Base-by-base conservation (phyloP, 2,329 filamentous ascomycete species). In the Zasmidium cellare region DNA sequence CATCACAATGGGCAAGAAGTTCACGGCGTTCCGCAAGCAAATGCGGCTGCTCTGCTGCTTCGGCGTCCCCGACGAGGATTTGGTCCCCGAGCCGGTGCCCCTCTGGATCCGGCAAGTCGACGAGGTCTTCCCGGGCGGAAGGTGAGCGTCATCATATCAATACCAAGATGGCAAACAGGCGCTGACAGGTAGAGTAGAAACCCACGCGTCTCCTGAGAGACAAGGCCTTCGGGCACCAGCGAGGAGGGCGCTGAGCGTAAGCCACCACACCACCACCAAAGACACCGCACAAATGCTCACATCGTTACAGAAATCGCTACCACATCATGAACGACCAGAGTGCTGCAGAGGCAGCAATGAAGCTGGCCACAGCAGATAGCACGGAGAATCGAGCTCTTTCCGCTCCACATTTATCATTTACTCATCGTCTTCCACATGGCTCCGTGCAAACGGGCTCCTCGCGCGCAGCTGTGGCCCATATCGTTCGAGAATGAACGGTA, bases 401-500 rank as follows among this genome's bases (percentile, higher is more conserved):
- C n/a, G 16, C 35, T 16, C 35, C 5, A 18, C 35, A 41, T 41
- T 41, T 3, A 14, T 41, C 25, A 41, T 41, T n/a, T 41, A 41
- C 35, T 41, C 35, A n/a, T 41, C 35, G 16, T 41, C 35, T 9
- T 72, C 72, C 58, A 72, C 68, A 57, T 76, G 74, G 45, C 71
- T 67, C 46, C 65, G 68, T 9, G 75, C 74, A 70, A 74, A 77
- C 1, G 74, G 74, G 60, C 75, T 76, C 48, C 69, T 69, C 47
- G 66, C 67, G 28, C 75, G 67, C 46, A 77, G 56, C 9, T 67
- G 65, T 22, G 67, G 66, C 12, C 75, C 74, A 53, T 70, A 71
- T 35, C 59, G 68, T 31, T 69, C 67, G 22, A 76, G 56, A 1
- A 76, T 56, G 49, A 63, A 63, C 3, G 63, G 63, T 16, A 65